Evolutionary conservation across 177 flowering plant species (phyloP).

Genomic region (Telopea speciosissima): DNA sequence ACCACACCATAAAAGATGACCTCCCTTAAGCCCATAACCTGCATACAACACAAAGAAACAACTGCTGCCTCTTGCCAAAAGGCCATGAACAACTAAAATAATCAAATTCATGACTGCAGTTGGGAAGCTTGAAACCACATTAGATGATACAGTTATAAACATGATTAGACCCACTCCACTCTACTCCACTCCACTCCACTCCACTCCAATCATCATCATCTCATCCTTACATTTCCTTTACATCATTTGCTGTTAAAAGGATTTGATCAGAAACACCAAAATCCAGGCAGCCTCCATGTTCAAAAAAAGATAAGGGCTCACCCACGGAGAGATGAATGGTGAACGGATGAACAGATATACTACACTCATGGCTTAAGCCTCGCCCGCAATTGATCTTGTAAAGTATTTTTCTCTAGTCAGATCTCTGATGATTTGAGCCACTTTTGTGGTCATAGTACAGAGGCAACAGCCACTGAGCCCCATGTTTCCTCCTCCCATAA

Average conservation of each 20-base stretch:
- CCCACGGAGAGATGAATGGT: not conserved
- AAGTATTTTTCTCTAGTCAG: slow-evolving; percentile 35
- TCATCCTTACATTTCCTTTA: not conserved
- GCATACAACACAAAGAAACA: not conserved
- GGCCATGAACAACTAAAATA: not conserved
- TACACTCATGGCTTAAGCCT: not conserved
- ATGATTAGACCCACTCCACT: not conserved
- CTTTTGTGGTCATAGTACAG: slow-evolving; percentile 50
- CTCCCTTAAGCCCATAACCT: too few relatives aligned
- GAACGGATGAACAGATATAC: not conserved
- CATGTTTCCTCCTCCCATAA: slow-evolving; percentile 66
- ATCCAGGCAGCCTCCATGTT: not conserved
- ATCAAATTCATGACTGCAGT: not conserved
- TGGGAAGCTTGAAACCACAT: not conserved
- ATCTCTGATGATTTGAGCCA: slow-evolving; percentile 44
- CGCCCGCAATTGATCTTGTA: not conserved
- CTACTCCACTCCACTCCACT: not conserved
- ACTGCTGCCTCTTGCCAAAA: not conserved
- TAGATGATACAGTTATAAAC: not conserved
- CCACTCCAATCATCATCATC: not conserved
- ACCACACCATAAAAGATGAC: too few relatives aligned
- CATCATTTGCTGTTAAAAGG: not conserved
- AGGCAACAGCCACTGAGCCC: slow-evolving; percentile 56
- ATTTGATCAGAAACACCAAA: not conserved
- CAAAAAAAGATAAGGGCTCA: not conserved